Evolutionary conservation across 225 moss, liverwort and hornwort genomes (phyloP).

Genomic region (Climacium dendroides): DNA sequence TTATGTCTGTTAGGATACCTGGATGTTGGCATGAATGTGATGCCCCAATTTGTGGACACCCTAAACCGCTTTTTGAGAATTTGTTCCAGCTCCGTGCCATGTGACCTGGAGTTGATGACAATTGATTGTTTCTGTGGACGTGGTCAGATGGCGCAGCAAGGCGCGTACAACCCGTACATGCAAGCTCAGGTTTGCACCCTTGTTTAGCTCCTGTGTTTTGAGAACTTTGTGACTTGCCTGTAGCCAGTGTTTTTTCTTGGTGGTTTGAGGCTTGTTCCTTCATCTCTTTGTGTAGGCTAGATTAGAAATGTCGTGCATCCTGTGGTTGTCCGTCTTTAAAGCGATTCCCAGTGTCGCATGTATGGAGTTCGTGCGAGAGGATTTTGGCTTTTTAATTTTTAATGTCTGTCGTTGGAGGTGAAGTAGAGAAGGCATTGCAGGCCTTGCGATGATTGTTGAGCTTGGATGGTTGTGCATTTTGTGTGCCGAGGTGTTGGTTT

Average conservation of each 20-base stretch:
- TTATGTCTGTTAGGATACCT: neutral
- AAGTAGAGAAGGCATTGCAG: neutral
- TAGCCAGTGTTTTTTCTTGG: neutral
- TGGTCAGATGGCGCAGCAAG: slow-evolving; percentile 35
- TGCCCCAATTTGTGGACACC: neutral
- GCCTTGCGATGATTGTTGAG: neutral
- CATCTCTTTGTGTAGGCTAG: neutral
- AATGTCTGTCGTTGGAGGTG: neutral
- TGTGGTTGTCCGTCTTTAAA: neutral
- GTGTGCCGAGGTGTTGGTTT: neutral
- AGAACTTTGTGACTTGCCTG: neutral
- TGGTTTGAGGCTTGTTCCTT: neutral
- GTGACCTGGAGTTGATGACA: neutral
- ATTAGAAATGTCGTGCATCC: neutral
- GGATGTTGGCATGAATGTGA: neutral
- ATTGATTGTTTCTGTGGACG: neutral
- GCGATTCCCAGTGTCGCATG: neutral
- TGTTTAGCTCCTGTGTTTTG: neutral
- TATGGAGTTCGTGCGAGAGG: neutral
- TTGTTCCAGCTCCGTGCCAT: neutral
- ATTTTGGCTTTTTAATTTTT: neutral
- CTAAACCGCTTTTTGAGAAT: neutral
- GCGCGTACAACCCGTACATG: slow-evolving; percentile 50
- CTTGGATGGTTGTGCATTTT: neutral
- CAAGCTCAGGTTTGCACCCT: slow-evolving; percentile 23